These are phyloP conservation scores for Fomes fomentarius DNA, from an alignment of 1,284 basidiomycete genomes.

Conservation along the genomic window DNA sequence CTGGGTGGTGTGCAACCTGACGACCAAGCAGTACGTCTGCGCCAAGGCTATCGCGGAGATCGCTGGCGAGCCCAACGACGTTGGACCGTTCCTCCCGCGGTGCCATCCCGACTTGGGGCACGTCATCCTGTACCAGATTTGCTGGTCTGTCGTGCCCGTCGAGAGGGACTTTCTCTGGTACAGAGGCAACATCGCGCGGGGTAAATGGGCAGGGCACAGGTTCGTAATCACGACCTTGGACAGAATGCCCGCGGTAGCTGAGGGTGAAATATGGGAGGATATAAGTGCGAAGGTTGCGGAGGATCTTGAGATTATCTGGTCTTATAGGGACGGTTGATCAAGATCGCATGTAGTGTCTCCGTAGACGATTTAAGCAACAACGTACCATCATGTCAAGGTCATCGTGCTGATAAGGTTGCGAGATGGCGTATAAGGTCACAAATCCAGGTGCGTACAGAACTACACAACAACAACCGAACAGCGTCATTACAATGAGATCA, in stretches of 20 bases:
- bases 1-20: conserved; percentile 8
- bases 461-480: too few relatives aligned
- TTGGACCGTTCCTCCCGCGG: neutral
- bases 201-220: neutral
- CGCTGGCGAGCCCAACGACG: neutral
- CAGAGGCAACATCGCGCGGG: neutral
- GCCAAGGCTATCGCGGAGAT: neutral
- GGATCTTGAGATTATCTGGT: neutral
- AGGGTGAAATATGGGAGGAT: neutral
- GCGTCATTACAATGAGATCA: too few relatives aligned
- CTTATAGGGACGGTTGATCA: too few relatives aligned
- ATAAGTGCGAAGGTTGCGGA: neutral
- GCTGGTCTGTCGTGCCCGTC: neutral
- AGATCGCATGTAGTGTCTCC: too few relatives aligned
- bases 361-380: too few relatives aligned
- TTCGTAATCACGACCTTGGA: neutral
- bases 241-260: neutral
- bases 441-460: too few relatives aligned
- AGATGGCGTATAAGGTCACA: too few relatives aligned
- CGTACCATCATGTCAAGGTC: too few relatives aligned
- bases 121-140: neutral
- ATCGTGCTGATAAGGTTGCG: too few relatives aligned
- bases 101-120: neutral
- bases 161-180: neutral
- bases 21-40: neutral